Evolutionary conservation across 148 eudicot species (phyloP).

Genomic region (Tetragonia tetragonoides): DNA sequence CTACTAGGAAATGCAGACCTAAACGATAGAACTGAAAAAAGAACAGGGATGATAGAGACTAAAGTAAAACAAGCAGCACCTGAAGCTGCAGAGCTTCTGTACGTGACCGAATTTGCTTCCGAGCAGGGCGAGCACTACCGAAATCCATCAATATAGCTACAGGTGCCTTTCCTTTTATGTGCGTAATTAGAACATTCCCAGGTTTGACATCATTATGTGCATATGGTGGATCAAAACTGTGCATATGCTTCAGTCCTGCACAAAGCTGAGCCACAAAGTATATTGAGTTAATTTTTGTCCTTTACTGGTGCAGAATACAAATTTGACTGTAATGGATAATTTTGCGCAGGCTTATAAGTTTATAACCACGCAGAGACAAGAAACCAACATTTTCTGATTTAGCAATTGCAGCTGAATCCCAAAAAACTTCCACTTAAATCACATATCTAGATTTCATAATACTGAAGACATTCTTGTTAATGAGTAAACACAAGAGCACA

Average conservation of each 20-base stretch:
- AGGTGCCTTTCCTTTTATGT: slow-evolving; percentile 78
- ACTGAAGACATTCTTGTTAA: background rate
- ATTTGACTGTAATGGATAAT: background rate
- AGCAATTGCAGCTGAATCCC: background rate
- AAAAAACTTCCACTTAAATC: background rate
- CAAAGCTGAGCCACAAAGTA: slow-evolving; percentile 60
- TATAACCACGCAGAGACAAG: too few species aligned
- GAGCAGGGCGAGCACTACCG: slow-evolving; percentile 93
- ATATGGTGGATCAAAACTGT: slow-evolving; percentile 80
- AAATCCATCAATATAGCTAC: slow-evolving; percentile 89
- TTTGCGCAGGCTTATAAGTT: background rate
- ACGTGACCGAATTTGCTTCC: slow-evolving; percentile 81
- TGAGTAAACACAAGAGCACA: background rate
- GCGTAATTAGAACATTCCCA: slow-evolving; percentile 81
- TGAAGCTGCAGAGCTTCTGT: slow-evolving; percentile 86
- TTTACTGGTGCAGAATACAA: background rate
- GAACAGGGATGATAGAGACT: background rate
- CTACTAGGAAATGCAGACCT: too few species aligned
- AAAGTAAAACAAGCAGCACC: slow-evolving; percentile 39
- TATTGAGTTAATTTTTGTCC: background rate
- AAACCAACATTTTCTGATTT: background rate
- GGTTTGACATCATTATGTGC: slow-evolving; percentile 99
- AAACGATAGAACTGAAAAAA: background rate
- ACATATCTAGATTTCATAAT: background rate
- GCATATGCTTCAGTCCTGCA: slow-evolving; percentile 96